These are phyloP conservation scores for Stephania cephalantha DNA, from an alignment of 164 flowering plant species.

Conservation along the genomic window DNA sequence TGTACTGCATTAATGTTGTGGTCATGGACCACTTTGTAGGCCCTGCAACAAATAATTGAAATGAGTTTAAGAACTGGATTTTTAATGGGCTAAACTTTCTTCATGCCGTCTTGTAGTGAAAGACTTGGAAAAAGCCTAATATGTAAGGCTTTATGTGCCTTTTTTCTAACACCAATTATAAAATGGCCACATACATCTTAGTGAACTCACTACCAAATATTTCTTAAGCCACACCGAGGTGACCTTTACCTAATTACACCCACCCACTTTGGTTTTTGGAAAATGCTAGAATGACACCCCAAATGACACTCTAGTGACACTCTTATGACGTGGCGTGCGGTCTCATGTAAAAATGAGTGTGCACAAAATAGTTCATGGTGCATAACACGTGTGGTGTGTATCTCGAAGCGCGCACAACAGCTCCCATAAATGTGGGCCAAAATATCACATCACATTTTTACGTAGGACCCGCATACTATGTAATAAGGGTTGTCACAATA, in stretches of 20 bases:
- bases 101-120: too few relatives aligned
- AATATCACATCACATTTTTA: too few relatives aligned
- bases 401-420: too few relatives aligned
- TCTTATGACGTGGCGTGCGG: too few relatives aligned
- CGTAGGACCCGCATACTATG: too few relatives aligned
- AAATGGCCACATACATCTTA: neutral
- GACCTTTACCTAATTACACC: neutral
- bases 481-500: too few relatives aligned
- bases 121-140: neutral
- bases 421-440: too few relatives aligned
- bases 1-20: neutral
- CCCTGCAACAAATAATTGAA: neutral
- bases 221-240: neutral
- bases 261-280: neutral
- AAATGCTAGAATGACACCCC: too few relatives aligned
- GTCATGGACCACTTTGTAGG: neutral
- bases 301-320: too few relatives aligned
- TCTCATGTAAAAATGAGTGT: too few relatives aligned
- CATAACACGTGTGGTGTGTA: too few relatives aligned
- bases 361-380: too few relatives aligned
- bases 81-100: neutral
- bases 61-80: neutral
- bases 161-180: neutral
- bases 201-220: neutral
- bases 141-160: neutral